Conservation (phyloP, 495 filamentous ascomycete genomes). For the Beverwykella pulmonaria region DNA sequence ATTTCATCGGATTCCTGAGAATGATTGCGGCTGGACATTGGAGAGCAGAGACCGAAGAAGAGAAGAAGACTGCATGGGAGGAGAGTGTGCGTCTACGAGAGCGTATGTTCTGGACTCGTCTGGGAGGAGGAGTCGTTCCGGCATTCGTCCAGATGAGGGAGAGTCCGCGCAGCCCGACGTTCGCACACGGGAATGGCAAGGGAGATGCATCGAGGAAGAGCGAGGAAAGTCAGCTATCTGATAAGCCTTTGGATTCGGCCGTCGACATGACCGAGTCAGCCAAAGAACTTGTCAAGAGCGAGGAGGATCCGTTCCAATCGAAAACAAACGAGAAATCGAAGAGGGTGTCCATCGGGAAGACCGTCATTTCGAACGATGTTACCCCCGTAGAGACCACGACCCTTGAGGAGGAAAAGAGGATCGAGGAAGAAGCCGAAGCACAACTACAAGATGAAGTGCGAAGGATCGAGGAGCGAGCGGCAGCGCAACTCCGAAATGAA, state of each 20-base stretch:
- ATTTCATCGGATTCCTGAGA: slow-evolving; percentile 87
- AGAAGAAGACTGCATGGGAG: slow-evolving; percentile 85
- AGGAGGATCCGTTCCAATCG: slow-evolving; percentile 35
- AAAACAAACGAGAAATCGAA: slow-evolving; percentile 19
- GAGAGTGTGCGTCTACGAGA: slow-evolving; percentile 87
- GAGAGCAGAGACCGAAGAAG: slow-evolving; percentile 74
- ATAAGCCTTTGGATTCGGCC: slow-evolving; percentile 26
- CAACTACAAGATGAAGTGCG: slow-evolving; percentile 34
- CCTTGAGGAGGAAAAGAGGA: slow-evolving; percentile 28
- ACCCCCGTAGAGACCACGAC: slow-evolving; percentile 7
- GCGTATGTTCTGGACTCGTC: slow-evolving; percentile 92
- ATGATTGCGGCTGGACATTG: slow-evolving; percentile 89
- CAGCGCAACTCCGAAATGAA: neutral
- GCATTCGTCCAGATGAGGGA: slow-evolving; percentile 46
- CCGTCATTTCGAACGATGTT: slow-evolving; percentile 22
- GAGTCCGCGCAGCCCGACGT: slow-evolving; percentile 39
- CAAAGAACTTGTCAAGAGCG: slow-evolving; percentile 12
- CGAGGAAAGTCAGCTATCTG: slow-evolving; percentile 26
- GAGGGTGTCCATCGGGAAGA: slow-evolving; percentile 39
- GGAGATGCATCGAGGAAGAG: slow-evolving; percentile 23
- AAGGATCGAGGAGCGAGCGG: slow-evolving; percentile 19
- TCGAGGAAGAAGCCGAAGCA: slow-evolving; percentile 23
- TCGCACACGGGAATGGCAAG: slow-evolving; percentile 18
- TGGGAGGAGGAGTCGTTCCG: slow-evolving; percentile 87
- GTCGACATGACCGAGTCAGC: slow-evolving; percentile 29